Evolutionary conservation across 768 basidiomycete species (phyloP), one percentile per base, ranked within the genome.

Genomic region (Chiua virens): DNA sequence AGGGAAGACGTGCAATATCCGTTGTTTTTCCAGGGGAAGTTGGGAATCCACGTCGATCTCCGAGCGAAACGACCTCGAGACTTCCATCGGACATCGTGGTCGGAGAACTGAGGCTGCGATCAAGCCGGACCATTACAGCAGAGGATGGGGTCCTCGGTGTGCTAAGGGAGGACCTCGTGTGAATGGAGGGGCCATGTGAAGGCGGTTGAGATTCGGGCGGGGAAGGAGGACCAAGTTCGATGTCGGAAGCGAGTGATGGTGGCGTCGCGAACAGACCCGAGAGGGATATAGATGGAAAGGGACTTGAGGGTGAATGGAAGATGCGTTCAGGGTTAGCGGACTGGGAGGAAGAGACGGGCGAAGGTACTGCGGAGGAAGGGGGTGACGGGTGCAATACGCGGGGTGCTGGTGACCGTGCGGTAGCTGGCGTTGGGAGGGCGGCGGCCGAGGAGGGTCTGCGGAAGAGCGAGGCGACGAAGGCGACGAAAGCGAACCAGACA

Each of bases 51-150:
- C 37, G 58, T 22, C 27, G 56, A 23, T 57, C 55, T 27, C 47
- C 50, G 41, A 66, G 53, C 0, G 59, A 65, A 35, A 66, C 56
- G 54, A 65, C 42, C 9, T 65, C 47, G 7, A 64, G 23, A 30
- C 59, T 61, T 18, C 53, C 57, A 34, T 64, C 61, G 42, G 64
- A 66, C 53, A 57, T 59, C 5, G 55, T 45, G 38, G 64, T 61
- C 9, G 64, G 61, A 38, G 54, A 60, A 22, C 49, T 5, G 30
- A 14, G 9, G 32, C 55, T 63, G 50, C 60, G 64, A 54, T 63
- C 64, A 65, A 54, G 42, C 2, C 30, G 39, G 30, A 56, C 52
- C 22, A 50, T 47, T 20, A 62, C 57, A 34, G 53, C 35, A 11
- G 56, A 50, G 21, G 50, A 54, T 21, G 55, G 55, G 7, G 36